phyloP scores from a whole-genome alignment of 495 filamentous ascomycete genomes.

The Sabuloglossum arenarium region DNA sequence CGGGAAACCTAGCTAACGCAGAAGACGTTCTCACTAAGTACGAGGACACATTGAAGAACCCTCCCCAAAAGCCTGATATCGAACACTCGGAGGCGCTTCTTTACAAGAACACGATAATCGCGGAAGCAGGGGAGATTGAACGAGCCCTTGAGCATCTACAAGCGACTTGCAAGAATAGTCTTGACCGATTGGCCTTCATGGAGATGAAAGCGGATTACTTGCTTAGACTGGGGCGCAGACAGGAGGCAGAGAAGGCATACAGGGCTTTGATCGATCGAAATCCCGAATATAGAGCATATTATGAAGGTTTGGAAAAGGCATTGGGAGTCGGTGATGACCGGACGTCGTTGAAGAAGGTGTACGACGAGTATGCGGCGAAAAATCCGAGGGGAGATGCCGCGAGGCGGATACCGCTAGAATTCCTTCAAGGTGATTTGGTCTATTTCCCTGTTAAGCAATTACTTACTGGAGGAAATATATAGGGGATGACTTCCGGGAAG shows the following conservation, averaged over 20 bases:
- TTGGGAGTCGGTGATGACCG: constrained; percentile 46
- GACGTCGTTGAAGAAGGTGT: constrained; percentile 43
- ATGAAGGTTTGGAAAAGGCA: constrained; percentile 47
- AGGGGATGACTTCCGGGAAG: constrained; percentile 61
- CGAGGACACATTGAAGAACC: constrained; percentile 70
- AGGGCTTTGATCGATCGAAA: constrained; percentile 65
- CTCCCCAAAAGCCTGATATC: constrained; percentile 54
- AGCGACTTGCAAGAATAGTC: constrained; percentile 45
- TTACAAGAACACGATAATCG: constrained; percentile 92
- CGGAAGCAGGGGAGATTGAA: constrained; percentile 58
- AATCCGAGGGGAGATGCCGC: constrained; percentile 69
- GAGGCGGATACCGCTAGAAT: constrained; percentile 70
- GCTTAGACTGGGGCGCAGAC: constrained; percentile 48
- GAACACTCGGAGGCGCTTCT: constrained; percentile 91
- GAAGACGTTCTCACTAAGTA: constrained; percentile 82
- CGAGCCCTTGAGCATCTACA: constrained; percentile 77
- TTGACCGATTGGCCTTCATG: constrained; percentile 76
- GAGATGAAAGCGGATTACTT: constrained; percentile 78
- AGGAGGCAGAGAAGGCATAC: constrained; percentile 71
- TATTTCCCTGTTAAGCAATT: neutral
- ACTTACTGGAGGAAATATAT: constrained; percentile 3
- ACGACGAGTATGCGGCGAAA: constrained; percentile 62
- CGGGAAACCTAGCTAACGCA: constrained; percentile 62
- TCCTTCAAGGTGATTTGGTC: constrained; percentile 42
- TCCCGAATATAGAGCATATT: constrained; percentile 70